Base-by-base conservation (phyloP, 2,329 filamentous ascomycete genomes). In the Sclerotinia nivalis region DNA sequence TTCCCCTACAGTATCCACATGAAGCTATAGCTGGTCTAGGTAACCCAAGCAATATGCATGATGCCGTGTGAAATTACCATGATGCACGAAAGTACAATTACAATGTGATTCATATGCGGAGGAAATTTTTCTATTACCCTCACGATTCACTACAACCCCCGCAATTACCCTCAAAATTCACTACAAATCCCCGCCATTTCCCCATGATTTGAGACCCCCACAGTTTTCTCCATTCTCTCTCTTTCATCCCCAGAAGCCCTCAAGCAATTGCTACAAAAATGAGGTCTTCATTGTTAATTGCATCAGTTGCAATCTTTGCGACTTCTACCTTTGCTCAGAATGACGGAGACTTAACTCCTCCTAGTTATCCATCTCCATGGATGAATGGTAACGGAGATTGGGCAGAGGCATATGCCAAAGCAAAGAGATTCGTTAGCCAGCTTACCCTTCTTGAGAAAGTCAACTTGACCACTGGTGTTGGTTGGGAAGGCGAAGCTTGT, bases 401-500 rank as follows among this genome's bases (percentile, higher is more conserved):
- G 92, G 82, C 83, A 40, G 86, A 87, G 49, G 91, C 91, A 74
- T 95, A 93, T 76, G 80, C 81, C 66, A 93, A 91, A 77, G 92
- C 92, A 0, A 85, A 88, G 70, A 79, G 82, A 4, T 80, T 94
- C 34, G 91, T 95, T 22, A 86, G 87, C 71, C 85, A 87, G 61
- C 92, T 95, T 87, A 94, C 91, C 0, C 79, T 95, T 69, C 90
- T 91, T 1, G 92, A 95, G 79, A 95, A 95, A 81, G 93, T 98
- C 81, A 98, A 98, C 80, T 80, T 99, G 72, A 98, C 96, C 3
- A 97, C 94, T 0, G 95, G 95, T 80, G 89, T 90, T 28, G 78
- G 78, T 34, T 79, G 77, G 77, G 72, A 77, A 52, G 76, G 74
- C 1, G 75, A 77, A 55, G 52, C 72, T 47, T 79, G 77, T 69